Evolutionary conservation across 1,284 basidiomycete genomes (phyloP).

Genomic region (Stereum hirsutum): DNA sequence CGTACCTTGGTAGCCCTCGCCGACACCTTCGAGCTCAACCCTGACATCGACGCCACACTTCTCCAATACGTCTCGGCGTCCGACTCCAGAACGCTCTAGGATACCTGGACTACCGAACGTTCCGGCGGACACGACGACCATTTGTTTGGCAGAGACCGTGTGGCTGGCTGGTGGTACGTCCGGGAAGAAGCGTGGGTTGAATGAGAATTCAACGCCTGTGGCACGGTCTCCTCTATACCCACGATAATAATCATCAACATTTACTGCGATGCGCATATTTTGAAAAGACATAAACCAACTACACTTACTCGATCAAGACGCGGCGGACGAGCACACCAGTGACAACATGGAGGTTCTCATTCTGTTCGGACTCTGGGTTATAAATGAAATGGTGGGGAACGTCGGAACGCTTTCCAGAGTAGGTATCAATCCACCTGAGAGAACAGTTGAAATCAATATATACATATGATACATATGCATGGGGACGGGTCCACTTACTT

Average conservation of each 20-base stretch:
- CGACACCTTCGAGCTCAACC: slow-evolving; percentile 50
- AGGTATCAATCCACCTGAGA: slow-evolving; percentile 12
- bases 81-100: slow-evolving; percentile 22
- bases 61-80: slow-evolving; percentile 24
- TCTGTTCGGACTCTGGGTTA: slow-evolving; percentile 5
- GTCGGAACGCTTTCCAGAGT: slow-evolving; percentile 8
- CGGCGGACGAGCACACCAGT: slow-evolving; percentile 12
- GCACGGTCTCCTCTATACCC: slow-evolving; percentile 35
- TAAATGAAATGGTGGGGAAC: slow-evolving; percentile 12
- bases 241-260: background rate
- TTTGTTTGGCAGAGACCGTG: slow-evolving; percentile 26
- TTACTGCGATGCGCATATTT: no score
- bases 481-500: slow-evolving; percentile 21
- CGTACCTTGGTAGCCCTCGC: slow-evolving; percentile 43
- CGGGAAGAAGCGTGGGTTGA: slow-evolving; percentile 22
- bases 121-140: slow-evolving; percentile 41
- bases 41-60: slow-evolving; percentile 28
- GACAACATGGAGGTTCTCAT: slow-evolving; percentile 7
- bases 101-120: slow-evolving; percentile 36
- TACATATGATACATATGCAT: background rate
- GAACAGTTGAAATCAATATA: background rate
- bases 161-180: slow-evolving; percentile 12
- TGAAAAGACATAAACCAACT: no score
- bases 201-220: slow-evolving; percentile 45
- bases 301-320: slow-evolving; percentile 6